Percentiles rank a stretch among this genome's conserved stretches.
phyloP scores from a whole-genome alignment of 768 basidiomycete genomes.

The Leccinum variicolor region DNA sequence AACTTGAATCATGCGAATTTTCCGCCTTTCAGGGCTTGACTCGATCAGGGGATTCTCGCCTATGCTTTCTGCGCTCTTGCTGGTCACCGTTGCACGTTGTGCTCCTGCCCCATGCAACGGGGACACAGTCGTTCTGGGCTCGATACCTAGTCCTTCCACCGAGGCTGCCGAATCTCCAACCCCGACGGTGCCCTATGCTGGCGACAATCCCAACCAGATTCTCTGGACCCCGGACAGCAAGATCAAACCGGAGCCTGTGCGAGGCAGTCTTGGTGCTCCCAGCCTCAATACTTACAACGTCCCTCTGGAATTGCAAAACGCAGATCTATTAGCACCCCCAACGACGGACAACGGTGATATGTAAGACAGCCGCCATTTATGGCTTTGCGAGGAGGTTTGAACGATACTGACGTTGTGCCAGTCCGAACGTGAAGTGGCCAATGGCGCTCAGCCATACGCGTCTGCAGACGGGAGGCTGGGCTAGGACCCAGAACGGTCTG shows the following conservation, averaged over 20 bases:
- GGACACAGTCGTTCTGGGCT: not conserved
- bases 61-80: conserved; percentile 2
- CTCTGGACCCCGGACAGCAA: conserved; percentile 33
- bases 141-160: not conserved
- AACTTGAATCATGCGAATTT: not conserved
- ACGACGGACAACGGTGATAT: conserved; percentile 55
- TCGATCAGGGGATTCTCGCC: conserved; percentile 5
- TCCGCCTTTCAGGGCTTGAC: not conserved
- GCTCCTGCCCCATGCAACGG: not conserved
- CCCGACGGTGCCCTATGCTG: conserved; percentile 41
- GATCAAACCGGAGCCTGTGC: conserved; percentile 37
- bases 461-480: conserved; percentile 57
- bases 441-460: conserved; percentile 55
- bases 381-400: not conserved
- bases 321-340: conserved; percentile 56
- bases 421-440: conserved; percentile 55
- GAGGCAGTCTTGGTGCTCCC: conserved; percentile 40
- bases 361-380: conserved; percentile 19
- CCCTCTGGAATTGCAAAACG: conserved; percentile 50
- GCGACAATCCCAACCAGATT: conserved; percentile 40
- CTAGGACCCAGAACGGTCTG: conserved; percentile 53
- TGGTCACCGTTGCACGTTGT: conserved; percentile 1
- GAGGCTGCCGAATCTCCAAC: conserved; percentile 28
- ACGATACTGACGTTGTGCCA: conserved; percentile 7
- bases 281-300: conserved; percentile 57